These are phyloP conservation scores for Antrodiella citrinella DNA, from an alignment of 768 basidiomycete genomes.

Conservation along the genomic window DNA sequence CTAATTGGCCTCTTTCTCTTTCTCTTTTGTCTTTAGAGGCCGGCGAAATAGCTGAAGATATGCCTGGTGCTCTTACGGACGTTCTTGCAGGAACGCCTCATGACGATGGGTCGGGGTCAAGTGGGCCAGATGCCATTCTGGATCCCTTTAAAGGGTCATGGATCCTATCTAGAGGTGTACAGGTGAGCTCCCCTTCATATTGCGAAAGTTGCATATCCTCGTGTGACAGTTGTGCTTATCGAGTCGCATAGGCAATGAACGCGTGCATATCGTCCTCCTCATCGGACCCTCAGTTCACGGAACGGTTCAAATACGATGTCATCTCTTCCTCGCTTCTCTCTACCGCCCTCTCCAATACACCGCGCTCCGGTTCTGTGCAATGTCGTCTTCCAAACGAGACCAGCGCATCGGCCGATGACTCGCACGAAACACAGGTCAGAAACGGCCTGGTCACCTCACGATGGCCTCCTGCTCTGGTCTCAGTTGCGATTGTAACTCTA, in stretches of 20 bases:
- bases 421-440: slow-evolving; percentile 8
- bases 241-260: too few species aligned
- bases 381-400: slow-evolving; percentile 16
- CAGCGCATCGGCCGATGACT: slow-evolving; percentile 3
- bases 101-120: not conserved
- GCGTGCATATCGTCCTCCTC: slow-evolving; percentile 7
- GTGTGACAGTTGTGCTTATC: too few species aligned
- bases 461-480: slow-evolving; percentile 12
- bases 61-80: slow-evolving; percentile 46
- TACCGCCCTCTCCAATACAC: slow-evolving; percentile 36
- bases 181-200: slow-evolving; percentile 11
- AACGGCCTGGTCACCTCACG: slow-evolving; percentile 9
- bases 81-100: slow-evolving; percentile 24
- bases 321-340: slow-evolving; percentile 77
- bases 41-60: slow-evolving; percentile 46
- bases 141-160: slow-evolving; percentile 4
- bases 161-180: slow-evolving; percentile 8
- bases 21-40: too few species aligned
- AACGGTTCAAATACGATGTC: slow-evolving; percentile 78
- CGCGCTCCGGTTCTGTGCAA: slow-evolving; percentile 13
- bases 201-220: not conserved
- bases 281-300: slow-evolving; percentile 43
- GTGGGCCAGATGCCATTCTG: slow-evolving; percentile 18
- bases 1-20: too few species aligned
- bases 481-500: slow-evolving; percentile 16